Base-by-base conservation (phyloP, 768 basidiomycete species). In the Epithele typhae region DNA sequence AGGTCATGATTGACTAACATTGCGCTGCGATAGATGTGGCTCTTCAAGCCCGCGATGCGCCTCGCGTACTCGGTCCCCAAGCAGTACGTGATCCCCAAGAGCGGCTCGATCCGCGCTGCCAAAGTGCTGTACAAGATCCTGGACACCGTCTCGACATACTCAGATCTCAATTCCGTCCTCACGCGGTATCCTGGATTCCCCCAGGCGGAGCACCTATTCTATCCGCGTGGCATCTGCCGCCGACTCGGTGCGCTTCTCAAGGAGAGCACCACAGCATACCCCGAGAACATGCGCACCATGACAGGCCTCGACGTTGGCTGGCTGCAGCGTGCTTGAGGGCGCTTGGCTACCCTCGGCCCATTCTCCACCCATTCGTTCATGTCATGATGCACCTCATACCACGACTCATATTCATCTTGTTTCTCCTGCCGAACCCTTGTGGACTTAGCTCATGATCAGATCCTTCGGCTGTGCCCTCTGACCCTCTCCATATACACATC, bases 1-100 rank as follows among this genome's bases (percentile, higher is more conserved):
- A 25, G 2, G 1, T 21, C 11, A 33, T 17, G 15, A 25, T 14
- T 34, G 24, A 7, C 48, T 49, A 39, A 37, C 36, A 22, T 19
- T 14, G 18, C 12, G 12, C 9, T 6, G 17, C 10, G 41, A 15
- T 59, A 94, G 92, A 74, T 97, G 18, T 97, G 95, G 94, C 62
- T 97, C 18, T 96, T 98, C 76, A 96, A 94, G 64, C 92, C 93
- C 0, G 82, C 75, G 52, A 80, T 98, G 55, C 79, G 78, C 10
- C 65, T 97, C 12, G 80, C 92, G 1, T 94, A 92, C 61, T 75
- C 78, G 37, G 73, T 78, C 8, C 64, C 76, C 5, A 65, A 67
- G 10, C 69, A 77, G 15, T 79, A 77, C 45, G 63, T 76, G 6
- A 71, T 91, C 18, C 77, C 84, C 7, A 79, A 80, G 61, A 74